Percentiles rank a stretch among this genome's conserved stretches.
These are phyloP conservation scores for Creolimax fragrantissima DNA, from an alignment of 78 protist species.

Conservation along the genomic window DNA sequence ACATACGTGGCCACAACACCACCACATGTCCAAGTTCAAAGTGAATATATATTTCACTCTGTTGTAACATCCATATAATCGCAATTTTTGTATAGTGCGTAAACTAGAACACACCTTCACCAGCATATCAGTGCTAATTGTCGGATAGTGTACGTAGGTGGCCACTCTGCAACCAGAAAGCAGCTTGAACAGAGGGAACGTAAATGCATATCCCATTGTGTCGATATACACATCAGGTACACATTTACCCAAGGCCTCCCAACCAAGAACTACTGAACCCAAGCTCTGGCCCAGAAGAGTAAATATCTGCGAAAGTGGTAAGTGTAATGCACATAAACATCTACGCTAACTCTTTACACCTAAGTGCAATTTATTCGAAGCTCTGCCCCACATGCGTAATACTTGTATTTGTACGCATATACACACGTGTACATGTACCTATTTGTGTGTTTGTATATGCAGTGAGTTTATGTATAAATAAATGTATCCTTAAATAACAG, in stretches of 20 bases:
- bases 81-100: too few relatives aligned
- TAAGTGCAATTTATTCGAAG: neutral
- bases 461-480: neutral
- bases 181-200: slow-evolving; percentile 38
- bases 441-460: neutral
- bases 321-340: neutral
- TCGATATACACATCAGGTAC: slow-evolving; percentile 45
- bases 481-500: neutral
- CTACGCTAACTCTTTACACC: neutral
- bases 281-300: slow-evolving; percentile 51
- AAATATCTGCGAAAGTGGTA: too few relatives aligned
- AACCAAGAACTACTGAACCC: slow-evolving; percentile 21
- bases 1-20: too few relatives aligned
- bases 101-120: neutral
- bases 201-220: slow-evolving; percentile 70
- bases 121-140: slow-evolving; percentile 65
- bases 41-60: too few relatives aligned
- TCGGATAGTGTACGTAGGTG: slow-evolving; percentile 83
- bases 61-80: too few relatives aligned
- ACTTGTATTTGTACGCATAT: neutral
- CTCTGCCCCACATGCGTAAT: neutral
- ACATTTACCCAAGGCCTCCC: slow-evolving; percentile 33
- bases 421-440: neutral
- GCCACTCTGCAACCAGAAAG: slow-evolving; percentile 36
- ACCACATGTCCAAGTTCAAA: too few relatives aligned